These are phyloP conservation scores for Anthracocystis walkeri DNA, from an alignment of 1,284 basidiomycete species.

Conservation along the genomic window DNA sequence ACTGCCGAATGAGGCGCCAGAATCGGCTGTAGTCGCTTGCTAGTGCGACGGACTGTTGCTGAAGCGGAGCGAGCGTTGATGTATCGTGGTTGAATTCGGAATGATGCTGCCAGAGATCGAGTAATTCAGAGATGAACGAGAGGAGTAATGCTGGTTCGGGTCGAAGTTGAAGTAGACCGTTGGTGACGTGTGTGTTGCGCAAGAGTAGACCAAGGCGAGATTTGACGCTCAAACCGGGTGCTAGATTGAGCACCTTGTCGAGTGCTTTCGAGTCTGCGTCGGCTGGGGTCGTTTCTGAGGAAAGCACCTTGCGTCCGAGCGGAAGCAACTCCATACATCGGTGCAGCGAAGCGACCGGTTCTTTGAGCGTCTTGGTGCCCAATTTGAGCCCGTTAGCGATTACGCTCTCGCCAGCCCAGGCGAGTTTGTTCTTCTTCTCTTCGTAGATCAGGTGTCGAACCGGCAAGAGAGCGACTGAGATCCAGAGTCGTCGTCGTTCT, in stretches of 20 bases:
- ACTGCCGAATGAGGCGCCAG: conserved; percentile 40
- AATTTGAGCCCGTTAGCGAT: conserved; percentile 64
- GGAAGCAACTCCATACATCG: conserved; percentile 36
- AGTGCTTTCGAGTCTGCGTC: conserved; percentile 15
- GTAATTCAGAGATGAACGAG: conserved; percentile 47
- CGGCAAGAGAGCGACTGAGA: conserved; percentile 48
- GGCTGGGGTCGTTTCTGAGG: conserved; percentile 7
- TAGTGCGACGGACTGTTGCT: conserved; percentile 20
- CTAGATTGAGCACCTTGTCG: conserved; percentile 26
- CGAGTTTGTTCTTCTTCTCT: conserved; percentile 58
- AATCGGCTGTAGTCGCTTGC: conserved; percentile 41
- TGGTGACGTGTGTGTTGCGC: conserved; percentile 39
- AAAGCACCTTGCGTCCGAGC: conserved; percentile 28
- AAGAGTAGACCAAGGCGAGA: conserved; percentile 52
- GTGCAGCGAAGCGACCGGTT: conserved; percentile 48
- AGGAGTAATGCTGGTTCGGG: conserved; percentile 45
- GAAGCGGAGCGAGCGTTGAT: conserved; percentile 6
- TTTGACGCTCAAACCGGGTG: conserved; percentile 30
- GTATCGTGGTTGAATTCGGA: conserved; percentile 13
- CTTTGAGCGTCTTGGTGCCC: conserved; percentile 58
- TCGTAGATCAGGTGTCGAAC: conserved; percentile 45
- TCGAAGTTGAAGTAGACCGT: conserved; percentile 32
- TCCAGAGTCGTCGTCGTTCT: conserved; percentile 55
- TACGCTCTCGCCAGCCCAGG: conserved; percentile 59
- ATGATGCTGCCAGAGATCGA: conserved; percentile 19